phyloP scores from a whole-genome alignment of 306 rosid genomes.

The Astragalus glycyphyllos region DNA sequence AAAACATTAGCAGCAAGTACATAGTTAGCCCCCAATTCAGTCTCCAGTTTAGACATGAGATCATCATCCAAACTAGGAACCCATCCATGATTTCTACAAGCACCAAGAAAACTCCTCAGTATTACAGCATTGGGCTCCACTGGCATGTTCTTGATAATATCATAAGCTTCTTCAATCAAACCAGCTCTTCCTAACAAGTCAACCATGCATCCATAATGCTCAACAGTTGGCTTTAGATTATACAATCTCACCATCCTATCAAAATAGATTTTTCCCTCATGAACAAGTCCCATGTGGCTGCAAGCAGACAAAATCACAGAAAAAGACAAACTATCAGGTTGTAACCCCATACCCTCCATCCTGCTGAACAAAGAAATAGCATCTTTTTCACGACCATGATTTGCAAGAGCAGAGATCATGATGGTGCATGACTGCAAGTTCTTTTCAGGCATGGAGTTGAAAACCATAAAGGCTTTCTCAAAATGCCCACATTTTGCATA shows the following conservation, averaged over 20 bases:
- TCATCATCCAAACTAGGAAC: conserved; percentile 53
- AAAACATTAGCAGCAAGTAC: conserved; percentile 62
- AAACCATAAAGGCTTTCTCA: conserved; percentile 49
- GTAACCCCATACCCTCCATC: conserved; percentile 56
- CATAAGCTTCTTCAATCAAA: conserved; percentile 59
- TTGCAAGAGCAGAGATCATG: conserved; percentile 71
- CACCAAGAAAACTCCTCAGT: conserved; percentile 65
- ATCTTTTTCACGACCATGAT: conserved; percentile 54
- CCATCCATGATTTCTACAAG: conserved; percentile 56
- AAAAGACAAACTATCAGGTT: conserved; percentile 59
- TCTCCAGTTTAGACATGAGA: conserved; percentile 56
- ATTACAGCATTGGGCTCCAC: conserved; percentile 60
- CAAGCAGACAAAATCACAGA: conserved; percentile 68
- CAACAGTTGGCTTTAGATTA: conserved; percentile 58
- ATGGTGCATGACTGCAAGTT: conserved; percentile 68
- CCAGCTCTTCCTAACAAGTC: conserved; percentile 78
- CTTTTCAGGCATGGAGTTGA: conserved; percentile 53
- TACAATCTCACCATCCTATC: conserved; percentile 58
- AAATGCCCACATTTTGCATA: conserved; percentile 63
- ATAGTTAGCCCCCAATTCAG: conserved; percentile 63
- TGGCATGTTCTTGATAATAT: conserved; percentile 59
- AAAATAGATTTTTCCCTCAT: conserved; percentile 57
- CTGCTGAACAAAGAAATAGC: conserved; percentile 51
- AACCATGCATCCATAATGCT: conserved; percentile 73
- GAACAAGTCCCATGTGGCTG: conserved; percentile 71